phyloP scores from a whole-genome alignment of 345 rosid species.

The Melaleuca quinquenervia region DNA sequence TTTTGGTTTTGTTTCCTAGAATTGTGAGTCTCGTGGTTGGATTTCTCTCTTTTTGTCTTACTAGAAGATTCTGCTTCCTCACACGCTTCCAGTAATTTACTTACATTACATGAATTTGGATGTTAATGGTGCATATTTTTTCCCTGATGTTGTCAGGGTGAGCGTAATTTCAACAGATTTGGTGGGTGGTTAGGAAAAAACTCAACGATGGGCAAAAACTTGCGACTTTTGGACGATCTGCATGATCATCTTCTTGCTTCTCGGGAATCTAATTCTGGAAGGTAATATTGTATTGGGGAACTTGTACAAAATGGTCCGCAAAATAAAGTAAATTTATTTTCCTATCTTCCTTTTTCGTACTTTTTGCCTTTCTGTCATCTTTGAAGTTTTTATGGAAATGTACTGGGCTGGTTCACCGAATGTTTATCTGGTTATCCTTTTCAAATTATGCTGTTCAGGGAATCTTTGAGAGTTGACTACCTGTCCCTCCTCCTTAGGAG shows the following conservation, averaged over 20 bases:
- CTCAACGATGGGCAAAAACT: slow-evolving; percentile 73
- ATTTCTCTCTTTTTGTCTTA: neutral
- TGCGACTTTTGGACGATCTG: slow-evolving; percentile 83
- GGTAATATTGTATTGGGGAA: slow-evolving; percentile 28
- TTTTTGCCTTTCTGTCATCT: neutral
- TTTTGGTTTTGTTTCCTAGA: neutral
- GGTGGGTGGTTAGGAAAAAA: slow-evolving; percentile 99
- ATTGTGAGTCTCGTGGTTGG: neutral
- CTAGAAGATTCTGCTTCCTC: neutral
- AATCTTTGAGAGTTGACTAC: slow-evolving; percentile 70
- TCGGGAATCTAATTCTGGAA: slow-evolving; percentile 67
- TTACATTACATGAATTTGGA: neutral
- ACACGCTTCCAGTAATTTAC: neutral
- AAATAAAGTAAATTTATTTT: neutral
- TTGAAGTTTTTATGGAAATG: neutral
- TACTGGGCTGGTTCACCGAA: neutral
- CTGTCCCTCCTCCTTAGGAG: slow-evolving; percentile 53
- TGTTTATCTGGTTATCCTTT: neutral
- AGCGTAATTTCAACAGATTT: slow-evolving; percentile 86
- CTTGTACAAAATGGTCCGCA: neutral
- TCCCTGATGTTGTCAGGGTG: slow-evolving; percentile 53
- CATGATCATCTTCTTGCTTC: slow-evolving; percentile 95
- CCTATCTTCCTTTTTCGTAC: neutral
- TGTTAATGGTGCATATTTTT: neutral
- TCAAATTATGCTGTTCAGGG: slow-evolving; percentile 25